Evolutionary conservation across 768 basidiomycete genomes (phyloP).

Genomic region (Scleroderma citrinum): DNA sequence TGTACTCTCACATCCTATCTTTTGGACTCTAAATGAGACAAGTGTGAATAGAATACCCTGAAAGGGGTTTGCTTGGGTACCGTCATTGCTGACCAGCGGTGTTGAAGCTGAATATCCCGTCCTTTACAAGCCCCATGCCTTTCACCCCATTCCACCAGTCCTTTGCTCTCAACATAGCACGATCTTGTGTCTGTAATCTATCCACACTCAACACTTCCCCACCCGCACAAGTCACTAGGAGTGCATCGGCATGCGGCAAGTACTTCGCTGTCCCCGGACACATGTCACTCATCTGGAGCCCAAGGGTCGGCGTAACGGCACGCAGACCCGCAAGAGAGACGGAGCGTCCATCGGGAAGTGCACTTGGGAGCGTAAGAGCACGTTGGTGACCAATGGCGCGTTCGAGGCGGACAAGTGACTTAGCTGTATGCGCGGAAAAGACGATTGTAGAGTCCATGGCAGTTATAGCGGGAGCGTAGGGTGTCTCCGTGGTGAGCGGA

Average conservation of each 20-base stretch:
- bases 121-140: conserved; percentile 23
- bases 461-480: conserved; percentile 44
- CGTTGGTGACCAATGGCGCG: conserved; percentile 26
- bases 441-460: conserved; percentile 1
- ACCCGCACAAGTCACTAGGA: conserved; percentile 53
- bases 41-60: too few species aligned
- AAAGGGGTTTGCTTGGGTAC: too few species aligned
- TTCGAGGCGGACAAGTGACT: conserved; percentile 15
- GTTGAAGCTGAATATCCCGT: conserved; percentile 4
- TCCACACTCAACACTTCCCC: conserved; percentile 48
- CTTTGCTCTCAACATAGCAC: conserved; percentile 44
- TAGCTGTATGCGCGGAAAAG: neutral
- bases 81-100: too few species aligned
- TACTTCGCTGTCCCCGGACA: conserved; percentile 41
- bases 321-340: conserved; percentile 19
- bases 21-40: too few species aligned
- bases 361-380: conserved; percentile 13
- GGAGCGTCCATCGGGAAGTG: conserved; percentile 22
- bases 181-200: conserved; percentile 57
- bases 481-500: conserved; percentile 20
- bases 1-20: too few species aligned
- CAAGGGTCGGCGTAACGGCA: conserved; percentile 18
- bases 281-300: conserved; percentile 10
- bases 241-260: conserved; percentile 29
- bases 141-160: conserved; percentile 79